Base-by-base conservation (phyloP, 805 yeast species). In the Starmerella bombicola region DNA sequence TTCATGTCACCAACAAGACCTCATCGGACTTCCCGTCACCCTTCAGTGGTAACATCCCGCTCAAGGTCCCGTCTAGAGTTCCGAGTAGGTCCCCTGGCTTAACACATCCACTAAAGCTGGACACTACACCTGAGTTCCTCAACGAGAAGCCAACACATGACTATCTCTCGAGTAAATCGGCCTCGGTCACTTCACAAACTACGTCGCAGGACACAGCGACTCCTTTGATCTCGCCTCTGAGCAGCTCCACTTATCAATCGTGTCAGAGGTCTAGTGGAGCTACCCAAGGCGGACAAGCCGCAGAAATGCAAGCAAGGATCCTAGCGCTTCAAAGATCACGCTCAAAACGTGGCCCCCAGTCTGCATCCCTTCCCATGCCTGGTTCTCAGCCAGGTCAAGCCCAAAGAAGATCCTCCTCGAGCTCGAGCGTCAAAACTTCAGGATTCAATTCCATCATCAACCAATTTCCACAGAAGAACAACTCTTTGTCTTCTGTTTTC, bases 311-410 rank as follows among this genome's bases (percentile, higher is more conserved):
- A 59, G 95, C 95, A 1, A 68, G 91, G 48, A 69, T 86, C 28
- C 63, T 80, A 58, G 95, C 94, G 0, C 81, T 86, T 53, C 95
- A 85, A 59, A 84, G 82, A 48, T 76, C 79, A 54, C 71, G 95
- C 50, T 76, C 74, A 43, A 62, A 63, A 36, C 62, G 64, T 19
- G 25, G 18, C 43, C 48, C 48, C 42, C 45, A 28, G 42, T 37
- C 41, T 40, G 37, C 38, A 23, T 46, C 59, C 13, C 58, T 52
- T 40, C 55, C 50, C 23, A 37, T 35, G 40, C 29, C 18, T 15
- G 30, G n/a, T 25, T 13, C 38, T 30, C 33, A 17, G 35, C 28
- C 28, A 13, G n/a, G n/a, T n/a, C n/a, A n/a, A n/a, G n/a, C n/a
- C n/a, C 12, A 15, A 12, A 34, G 29, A n/a, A 24, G 34, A 22